Conservation (phyloP, 2,329 filamentous ascomycete species). For the Pseudopithomyces chartarum region DNA sequence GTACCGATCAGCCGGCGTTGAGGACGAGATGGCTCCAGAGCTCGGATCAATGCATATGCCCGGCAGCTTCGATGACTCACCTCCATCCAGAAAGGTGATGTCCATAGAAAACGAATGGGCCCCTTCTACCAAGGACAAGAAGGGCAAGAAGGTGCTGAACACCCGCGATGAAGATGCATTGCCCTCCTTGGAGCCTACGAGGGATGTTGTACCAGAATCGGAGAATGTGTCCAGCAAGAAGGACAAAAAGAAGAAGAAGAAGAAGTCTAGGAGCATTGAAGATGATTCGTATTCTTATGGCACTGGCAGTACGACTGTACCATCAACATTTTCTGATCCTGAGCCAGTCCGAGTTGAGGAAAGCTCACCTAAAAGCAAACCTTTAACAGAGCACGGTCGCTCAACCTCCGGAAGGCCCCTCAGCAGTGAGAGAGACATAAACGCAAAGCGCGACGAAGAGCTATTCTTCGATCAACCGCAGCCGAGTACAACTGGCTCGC, state of each 20-base stretch:
- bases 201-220: neutral
- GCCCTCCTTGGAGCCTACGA: neutral
- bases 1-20: conserved; percentile 38
- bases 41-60: conserved; percentile 67
- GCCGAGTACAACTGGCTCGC: conserved; percentile 15
- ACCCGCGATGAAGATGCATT: conserved; percentile 4
- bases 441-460: conserved; percentile 29
- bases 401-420: conserved; percentile 1
- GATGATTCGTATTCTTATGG: neutral
- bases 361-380: neutral
- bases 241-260: conserved; percentile 13
- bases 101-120: conserved; percentile 21
- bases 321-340: neutral
- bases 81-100: conserved; percentile 36
- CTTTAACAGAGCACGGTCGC: conserved; percentile 12
- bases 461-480: conserved; percentile 24
- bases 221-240: conserved; percentile 11
- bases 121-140: conserved; percentile 22
- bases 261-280: conserved; percentile 8
- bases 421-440: conserved; percentile 23
- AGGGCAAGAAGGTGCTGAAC: conserved; percentile 23
- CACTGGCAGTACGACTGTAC: neutral
- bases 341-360: conserved; percentile 1
- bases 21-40: conserved; percentile 50
- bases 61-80: conserved; percentile 61